phyloP scores from a whole-genome alignment of 345 rosid species.

The Salix suchowensis region DNA sequence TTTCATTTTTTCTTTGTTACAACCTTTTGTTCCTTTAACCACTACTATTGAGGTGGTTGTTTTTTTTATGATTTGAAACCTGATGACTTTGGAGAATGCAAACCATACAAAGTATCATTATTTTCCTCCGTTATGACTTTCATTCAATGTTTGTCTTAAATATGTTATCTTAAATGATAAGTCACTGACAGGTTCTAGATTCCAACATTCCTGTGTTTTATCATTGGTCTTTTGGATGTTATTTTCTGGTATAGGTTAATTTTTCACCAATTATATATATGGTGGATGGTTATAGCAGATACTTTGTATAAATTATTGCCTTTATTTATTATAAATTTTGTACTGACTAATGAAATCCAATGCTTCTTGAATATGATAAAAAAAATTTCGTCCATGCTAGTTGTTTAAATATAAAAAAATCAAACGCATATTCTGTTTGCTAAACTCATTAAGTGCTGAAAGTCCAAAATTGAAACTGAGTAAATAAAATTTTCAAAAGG shows the following conservation, averaged over 20 bases:
- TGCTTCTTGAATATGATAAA: too few relatives aligned
- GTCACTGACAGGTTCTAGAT: background rate
- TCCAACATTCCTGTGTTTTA: background rate
- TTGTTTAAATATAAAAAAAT: too few relatives aligned
- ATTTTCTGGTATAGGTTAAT: background rate
- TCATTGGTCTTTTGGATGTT: background rate
- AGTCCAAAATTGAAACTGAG: background rate
- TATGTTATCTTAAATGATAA: background rate
- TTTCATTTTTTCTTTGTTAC: slow-evolving; percentile 10
- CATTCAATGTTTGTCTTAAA: background rate
- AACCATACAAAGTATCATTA: too few relatives aligned
- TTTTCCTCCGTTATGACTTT: background rate
- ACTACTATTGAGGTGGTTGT: slow-evolving; percentile 9
- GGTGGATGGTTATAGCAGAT: too few relatives aligned
- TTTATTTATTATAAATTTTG: background rate
- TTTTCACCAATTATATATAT: background rate
- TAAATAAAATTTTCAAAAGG: background rate
- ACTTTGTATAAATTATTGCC: too few relatives aligned
- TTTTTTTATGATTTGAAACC: background rate
- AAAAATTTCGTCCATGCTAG: too few relatives aligned
- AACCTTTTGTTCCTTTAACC: background rate
- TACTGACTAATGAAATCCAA: too few relatives aligned
- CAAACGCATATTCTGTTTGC: too few relatives aligned
- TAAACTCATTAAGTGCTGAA: background rate
- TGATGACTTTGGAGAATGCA: too few relatives aligned